Conservation (phyloP, 73 alveolate genomes). For the Blepharisma stoltei region DNA sequence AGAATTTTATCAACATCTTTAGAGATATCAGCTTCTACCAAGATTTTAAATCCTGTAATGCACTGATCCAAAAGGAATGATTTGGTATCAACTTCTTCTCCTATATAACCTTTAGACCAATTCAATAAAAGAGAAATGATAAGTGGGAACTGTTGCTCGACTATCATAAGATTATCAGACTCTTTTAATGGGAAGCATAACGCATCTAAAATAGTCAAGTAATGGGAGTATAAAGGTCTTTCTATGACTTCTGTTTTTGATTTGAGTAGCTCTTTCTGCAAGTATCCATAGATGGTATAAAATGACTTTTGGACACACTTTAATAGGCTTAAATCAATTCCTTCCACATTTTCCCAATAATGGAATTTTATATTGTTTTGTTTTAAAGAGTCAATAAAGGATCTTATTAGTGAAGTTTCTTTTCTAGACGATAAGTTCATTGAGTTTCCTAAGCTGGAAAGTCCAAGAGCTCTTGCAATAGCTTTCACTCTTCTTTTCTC, state of each 20-base stretch:
- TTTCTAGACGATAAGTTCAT: neutral
- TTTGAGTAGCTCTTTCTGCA: neutral
- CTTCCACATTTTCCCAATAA: conserved; percentile 18
- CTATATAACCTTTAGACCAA: conserved; percentile 20
- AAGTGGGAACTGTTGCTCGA: neutral
- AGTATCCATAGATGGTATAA: neutral
- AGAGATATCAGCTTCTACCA: neutral
- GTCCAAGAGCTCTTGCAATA: conserved; percentile 17
- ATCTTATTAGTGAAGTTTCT: neutral
- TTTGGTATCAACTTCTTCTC: conserved; percentile 2
- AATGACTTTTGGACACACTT: conserved; percentile 9
- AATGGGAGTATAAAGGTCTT: neutral
- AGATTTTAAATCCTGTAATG: neutral
- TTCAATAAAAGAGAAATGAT: neutral
- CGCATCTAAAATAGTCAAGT: neutral
- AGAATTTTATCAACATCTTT: neutral
- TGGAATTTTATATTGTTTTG: neutral
- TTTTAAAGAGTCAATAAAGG: neutral
- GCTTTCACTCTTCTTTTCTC: conserved; percentile 6
- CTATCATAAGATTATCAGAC: neutral
- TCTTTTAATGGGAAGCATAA: neutral
- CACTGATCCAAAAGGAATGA: neutral
- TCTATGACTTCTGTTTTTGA: neutral
- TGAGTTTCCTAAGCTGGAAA: neutral
- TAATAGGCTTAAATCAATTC: neutral